Evolutionary conservation across 768 basidiomycete genomes (phyloP), one percentile per base, ranked within the genome.

Genomic region (Jaapia argillacea): DNA sequence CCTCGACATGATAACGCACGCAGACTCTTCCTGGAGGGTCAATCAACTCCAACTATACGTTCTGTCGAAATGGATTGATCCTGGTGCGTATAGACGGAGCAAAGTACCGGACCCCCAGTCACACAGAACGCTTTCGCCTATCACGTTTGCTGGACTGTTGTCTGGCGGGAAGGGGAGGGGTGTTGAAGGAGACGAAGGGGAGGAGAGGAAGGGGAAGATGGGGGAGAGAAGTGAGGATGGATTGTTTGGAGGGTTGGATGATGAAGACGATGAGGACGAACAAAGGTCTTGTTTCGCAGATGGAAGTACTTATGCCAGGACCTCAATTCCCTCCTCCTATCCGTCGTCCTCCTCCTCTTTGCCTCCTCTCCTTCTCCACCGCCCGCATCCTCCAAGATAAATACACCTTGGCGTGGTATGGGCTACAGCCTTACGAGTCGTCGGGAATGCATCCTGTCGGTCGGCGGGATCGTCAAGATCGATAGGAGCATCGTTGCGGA

Each of bases 1-100:
- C 58, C 82, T 84, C 61, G 86, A 84, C 83, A 63, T 85, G 37
- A 63, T 78, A n/a, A 83, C 83, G 10, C 79, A 81, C 54, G 55
- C 82, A 54, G 72, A 79, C 46, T 66, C 74, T 2, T 50, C 61
- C 24, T 81, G 75, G 73, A 77, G 76, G 51, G 66, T 85, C 31
- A 68, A 68, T 13, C 70, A 81, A 24, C 64, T 81, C 24, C 86
- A 86, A 50, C 66, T 70, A 24, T 76, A 72, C 66, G 59, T 85
- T 21, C 69, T 85, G 35, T 60, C 73, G 1, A 81, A 74, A 51
- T 77, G 75, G 50, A 62, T 74, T 25, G 53, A 68, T 64, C 64
- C 44, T 64, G 43, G 42, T 51, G n/a, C 5, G 35, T 7, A 27
- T 38, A 23, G 14, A 37, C 13, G 21, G 20, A 40, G 24, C 47